These are phyloP conservation scores for Solanum paucissectum DNA, from an alignment of 257 asterid species.

Conservation along the genomic window DNA sequence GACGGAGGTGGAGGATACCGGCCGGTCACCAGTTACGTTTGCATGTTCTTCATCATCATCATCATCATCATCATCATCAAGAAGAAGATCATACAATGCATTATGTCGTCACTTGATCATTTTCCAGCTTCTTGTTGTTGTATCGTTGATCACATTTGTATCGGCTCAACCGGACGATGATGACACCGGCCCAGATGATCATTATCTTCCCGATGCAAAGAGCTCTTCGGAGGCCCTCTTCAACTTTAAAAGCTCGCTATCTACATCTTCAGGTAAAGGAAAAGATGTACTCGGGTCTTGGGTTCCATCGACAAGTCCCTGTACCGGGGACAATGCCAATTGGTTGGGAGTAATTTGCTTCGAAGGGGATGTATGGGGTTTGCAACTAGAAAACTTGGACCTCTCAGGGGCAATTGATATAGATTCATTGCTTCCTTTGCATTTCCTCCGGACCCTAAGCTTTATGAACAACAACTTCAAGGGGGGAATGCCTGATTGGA, in stretches of 20 bases:
- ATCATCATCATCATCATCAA: neutral
- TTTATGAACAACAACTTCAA: slow-evolving; percentile 57
- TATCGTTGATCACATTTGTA: neutral
- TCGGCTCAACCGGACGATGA: neutral
- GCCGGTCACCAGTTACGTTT: neutral
- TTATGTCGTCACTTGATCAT: neutral
- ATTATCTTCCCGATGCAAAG: neutral
- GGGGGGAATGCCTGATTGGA: slow-evolving; percentile 86
- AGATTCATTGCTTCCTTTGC: slow-evolving; percentile 43
- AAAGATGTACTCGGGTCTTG: slow-evolving; percentile 42
- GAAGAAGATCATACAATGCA: neutral
- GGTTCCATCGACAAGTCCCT: slow-evolving; percentile 43
- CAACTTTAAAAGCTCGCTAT: neutral
- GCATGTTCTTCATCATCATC: neutral
- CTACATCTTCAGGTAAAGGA: neutral
- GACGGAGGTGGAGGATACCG: neutral
- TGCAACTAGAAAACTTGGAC: slow-evolving; percentile 65
- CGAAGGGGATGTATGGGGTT: slow-evolving; percentile 59
- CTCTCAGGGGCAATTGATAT: slow-evolving; percentile 65
- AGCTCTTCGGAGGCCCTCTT: slow-evolving; percentile 11
- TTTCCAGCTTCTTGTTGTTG: neutral
- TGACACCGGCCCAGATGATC: neutral
- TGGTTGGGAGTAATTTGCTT: slow-evolving; percentile 77
- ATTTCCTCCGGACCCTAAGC: slow-evolving; percentile 47
- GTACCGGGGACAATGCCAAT: slow-evolving; percentile 31